phyloP scores from a whole-genome alignment of 345 rosid species.

The Salix brachista region DNA sequence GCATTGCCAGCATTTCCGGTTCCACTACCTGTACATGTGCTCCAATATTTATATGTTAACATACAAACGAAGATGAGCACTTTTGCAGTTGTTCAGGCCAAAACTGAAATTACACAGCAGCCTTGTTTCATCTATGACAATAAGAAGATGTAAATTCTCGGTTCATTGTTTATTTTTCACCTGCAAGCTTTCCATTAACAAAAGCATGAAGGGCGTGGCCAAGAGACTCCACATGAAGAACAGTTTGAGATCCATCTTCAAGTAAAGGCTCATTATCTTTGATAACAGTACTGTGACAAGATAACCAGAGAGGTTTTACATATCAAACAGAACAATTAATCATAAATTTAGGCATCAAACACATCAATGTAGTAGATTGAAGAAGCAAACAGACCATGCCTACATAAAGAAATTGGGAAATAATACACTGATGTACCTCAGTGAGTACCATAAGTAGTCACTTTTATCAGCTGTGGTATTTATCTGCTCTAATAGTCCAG shows the following conservation, averaged over 20 bases:
- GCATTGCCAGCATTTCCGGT: constrained; percentile 44
- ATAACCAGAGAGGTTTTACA: not conserved
- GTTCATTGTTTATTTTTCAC: constrained; percentile 26
- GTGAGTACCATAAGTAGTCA: constrained; percentile 90
- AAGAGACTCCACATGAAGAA: constrained; percentile 73
- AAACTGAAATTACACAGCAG: not conserved
- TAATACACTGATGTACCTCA: constrained; percentile 43
- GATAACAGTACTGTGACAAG: constrained; percentile 40
- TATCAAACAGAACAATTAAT: not conserved
- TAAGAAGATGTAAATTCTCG: not conserved
- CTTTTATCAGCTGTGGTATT: constrained; percentile 81
- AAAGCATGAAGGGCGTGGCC: constrained; percentile 85
- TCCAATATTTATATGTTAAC: constrained; percentile 6
- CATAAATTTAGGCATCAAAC: not conserved
- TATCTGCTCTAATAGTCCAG: constrained; percentile 80
- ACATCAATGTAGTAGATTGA: not conserved
- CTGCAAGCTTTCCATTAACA: constrained; percentile 73
- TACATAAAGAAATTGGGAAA: not conserved
- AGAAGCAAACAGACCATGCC: not conserved
- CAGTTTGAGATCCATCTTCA: constrained; percentile 60
- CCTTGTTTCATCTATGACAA: not conserved
- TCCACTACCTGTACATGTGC: constrained; percentile 55
- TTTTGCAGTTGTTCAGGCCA: constrained; percentile 8
- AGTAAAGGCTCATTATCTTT: constrained; percentile 55
- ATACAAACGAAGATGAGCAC: constrained; percentile 2